A percentile compares a stretch with the other conserved stretches of the same genome.
Conservation (phyloP, 371 early-diverging fungal genomes). For the Circinella minor region DNA sequence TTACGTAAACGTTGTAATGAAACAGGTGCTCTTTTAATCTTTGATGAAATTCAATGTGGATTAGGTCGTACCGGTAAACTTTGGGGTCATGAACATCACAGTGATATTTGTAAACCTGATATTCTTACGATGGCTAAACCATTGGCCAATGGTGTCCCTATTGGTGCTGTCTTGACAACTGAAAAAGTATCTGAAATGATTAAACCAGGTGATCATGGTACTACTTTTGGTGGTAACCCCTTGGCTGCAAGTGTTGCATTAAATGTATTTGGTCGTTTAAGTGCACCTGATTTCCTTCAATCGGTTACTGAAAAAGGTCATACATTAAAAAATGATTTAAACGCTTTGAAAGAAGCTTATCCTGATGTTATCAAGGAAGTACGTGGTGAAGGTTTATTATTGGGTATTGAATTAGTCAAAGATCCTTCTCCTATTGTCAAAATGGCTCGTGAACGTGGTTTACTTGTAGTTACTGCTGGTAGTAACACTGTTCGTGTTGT, state of each 20-base stretch:
- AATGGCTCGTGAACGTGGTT: conserved; percentile 78
- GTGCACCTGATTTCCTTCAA: conserved; percentile 67
- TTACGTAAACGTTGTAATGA: conserved; percentile 81
- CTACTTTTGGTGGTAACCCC: conserved; percentile 96
- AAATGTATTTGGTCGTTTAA: conserved; percentile 74
- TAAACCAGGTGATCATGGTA: conserved; percentile 91
- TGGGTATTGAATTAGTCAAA: conserved; percentile 74
- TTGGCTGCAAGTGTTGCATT: conserved; percentile 79
- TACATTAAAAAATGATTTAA: conserved; percentile 57
- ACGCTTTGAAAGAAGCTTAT: conserved; percentile 46
- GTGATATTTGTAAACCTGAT: conserved; percentile 80
- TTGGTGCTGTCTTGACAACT: conserved; percentile 86
- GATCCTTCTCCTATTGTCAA: conserved; percentile 77
- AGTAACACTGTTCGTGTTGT: conserved; percentile 89
- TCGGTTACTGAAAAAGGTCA: conserved; percentile 67
- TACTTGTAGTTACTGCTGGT: conserved; percentile 89
- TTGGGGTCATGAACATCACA: conserved; percentile 83
- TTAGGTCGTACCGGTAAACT: conserved; percentile 91
- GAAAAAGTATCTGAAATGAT: conserved; percentile 81
- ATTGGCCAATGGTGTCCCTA: conserved; percentile 95
- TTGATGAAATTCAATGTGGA: conserved; percentile 98
- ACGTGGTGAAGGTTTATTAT: conserved; percentile 85
- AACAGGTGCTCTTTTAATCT: conserved; percentile 85
- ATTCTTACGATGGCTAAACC: conserved; percentile 96
- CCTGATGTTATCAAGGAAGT: conserved; percentile 74